Percentiles rank a stretch among this genome's conserved stretches.
Conservation (phyloP, 495 filamentous ascomycete genomes). For the Extremus antarcticus region DNA sequence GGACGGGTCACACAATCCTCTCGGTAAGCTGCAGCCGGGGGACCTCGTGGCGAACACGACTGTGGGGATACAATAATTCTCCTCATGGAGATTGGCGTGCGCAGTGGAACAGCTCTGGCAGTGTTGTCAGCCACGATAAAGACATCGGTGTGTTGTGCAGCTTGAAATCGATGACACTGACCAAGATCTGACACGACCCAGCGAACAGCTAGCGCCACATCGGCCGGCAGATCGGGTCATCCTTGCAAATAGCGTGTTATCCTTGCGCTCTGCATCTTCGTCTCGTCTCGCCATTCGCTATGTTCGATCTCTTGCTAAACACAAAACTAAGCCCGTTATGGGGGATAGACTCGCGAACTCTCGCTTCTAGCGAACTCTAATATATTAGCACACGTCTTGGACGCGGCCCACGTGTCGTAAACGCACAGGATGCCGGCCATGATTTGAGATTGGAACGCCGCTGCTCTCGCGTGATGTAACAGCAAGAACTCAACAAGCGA, state of each 20-base stretch:
- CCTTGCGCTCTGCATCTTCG: background rate
- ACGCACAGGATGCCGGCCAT: too few species aligned
- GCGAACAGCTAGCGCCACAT: background rate
- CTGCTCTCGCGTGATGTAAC: too few species aligned
- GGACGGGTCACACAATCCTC: too few species aligned
- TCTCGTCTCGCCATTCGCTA: slow-evolving; percentile 4
- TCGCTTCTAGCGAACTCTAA: slow-evolving; percentile 3
- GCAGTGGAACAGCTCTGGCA: background rate
- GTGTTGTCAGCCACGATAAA: background rate
- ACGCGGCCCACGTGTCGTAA: background rate
- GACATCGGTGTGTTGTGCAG: background rate
- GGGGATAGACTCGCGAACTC: background rate
- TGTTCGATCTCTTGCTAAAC: slow-evolving; percentile 3
- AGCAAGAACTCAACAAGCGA: background rate
- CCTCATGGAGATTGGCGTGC: background rate
- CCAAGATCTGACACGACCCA: background rate
- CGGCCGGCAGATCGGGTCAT: background rate
- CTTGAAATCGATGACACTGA: too few species aligned
- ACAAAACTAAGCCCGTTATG: background rate
- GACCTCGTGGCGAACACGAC: background rate
- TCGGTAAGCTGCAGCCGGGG: background rate
- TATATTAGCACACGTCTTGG: background rate
- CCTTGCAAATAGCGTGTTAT: background rate
- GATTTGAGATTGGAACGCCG: background rate
- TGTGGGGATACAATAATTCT: background rate